Evolutionary conservation across 345 rosid genomes (phyloP), one percentile per base, ranked within the genome.

Genomic region (Boechera stricta): DNA sequence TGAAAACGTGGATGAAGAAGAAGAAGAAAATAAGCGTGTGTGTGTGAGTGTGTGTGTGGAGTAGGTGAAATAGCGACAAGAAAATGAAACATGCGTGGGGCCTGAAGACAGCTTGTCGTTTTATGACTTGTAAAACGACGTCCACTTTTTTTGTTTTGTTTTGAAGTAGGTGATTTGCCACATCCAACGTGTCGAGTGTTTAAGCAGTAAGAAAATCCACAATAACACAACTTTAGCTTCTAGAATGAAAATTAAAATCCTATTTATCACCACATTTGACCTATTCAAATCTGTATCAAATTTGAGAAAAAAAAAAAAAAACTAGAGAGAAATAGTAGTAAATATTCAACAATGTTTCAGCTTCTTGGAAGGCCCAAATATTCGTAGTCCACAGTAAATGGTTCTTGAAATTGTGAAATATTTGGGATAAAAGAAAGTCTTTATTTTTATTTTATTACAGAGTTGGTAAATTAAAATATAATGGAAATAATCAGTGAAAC

Each of bases 61-160:
- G 64, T 72, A 66, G 81, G 73, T 72, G 58, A 72, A 66, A 66
- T 52, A 78, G 68, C 56, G 33, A 33, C 68, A 59, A 58, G 6
- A 9, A 77, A 51, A 39, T 3, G 16, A 15, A 66, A 66, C 16
- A 15, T 21, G 39, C 4, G 77, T 72, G 77, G 77, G 81, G 66
- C 77, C 77, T 52, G 39, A 51, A 78, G 77, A 78, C 77, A 60
- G 28, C 59, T 32, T 78, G 81, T 78, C 81, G 64, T 78, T 78
- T 78, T 39, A 49, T 41, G 45, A 72, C 18, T 16, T 7, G 28
- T 65, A 78, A 66, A 78, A 78, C 64, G 73, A 78, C 81, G 41
- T 32, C 58, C 74, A 73, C 44, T 73, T 72, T 42, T 47, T n/a
- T 42, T 7, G 6, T n/a, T 41, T 65, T 21, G 55, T 51, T 16